Evolutionary conservation across 495 filamentous ascomycete species (phyloP).

Genomic region (Opeltia flavorubescens): DNA sequence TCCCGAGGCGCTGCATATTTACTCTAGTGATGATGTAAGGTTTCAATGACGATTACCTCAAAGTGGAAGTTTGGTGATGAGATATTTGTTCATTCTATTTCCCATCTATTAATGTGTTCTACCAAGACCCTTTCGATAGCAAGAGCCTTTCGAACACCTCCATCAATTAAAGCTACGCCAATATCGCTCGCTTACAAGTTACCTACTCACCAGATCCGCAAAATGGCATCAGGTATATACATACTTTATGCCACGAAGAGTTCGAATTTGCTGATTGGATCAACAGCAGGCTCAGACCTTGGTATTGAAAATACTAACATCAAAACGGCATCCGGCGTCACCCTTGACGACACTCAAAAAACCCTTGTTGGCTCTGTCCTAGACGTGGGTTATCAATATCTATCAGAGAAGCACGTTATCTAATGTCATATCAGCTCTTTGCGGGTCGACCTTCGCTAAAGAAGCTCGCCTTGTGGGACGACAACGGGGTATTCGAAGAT

Average conservation of each 20-base stretch:
- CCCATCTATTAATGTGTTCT: constrained; percentile 9
- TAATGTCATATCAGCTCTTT: constrained; percentile 29
- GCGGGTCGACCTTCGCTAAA: constrained; percentile 38
- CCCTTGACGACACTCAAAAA: constrained; percentile 29
- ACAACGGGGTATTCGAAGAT: constrained; percentile 35
- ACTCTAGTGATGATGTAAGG: constrained; percentile 1
- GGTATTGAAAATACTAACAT: constrained; percentile 34
- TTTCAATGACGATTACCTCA: neutral
- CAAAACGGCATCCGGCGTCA: constrained; percentile 31
- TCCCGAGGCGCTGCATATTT: too few relatives aligned
- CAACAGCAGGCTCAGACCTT: constrained; percentile 5
- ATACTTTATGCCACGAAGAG: too few relatives aligned
- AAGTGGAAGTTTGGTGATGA: neutral
- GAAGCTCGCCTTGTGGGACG: constrained; percentile 40
- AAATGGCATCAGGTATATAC: constrained; percentile 14
- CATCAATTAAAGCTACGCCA: neutral
- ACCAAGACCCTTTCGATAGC: constrained; percentile 1
- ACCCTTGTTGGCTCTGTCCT: constrained; percentile 40
- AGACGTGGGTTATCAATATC: constrained; percentile 23
- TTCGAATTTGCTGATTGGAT: neutral
- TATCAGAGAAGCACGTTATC: neutral
- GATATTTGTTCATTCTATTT: neutral
- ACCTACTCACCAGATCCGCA: constrained; percentile 3
- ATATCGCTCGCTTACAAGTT: neutral
- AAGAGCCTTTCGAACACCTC: neutral